phyloP scores from a whole-genome alignment of 2,329 filamentous ascomycete species.

The Botrytis aclada region DNA sequence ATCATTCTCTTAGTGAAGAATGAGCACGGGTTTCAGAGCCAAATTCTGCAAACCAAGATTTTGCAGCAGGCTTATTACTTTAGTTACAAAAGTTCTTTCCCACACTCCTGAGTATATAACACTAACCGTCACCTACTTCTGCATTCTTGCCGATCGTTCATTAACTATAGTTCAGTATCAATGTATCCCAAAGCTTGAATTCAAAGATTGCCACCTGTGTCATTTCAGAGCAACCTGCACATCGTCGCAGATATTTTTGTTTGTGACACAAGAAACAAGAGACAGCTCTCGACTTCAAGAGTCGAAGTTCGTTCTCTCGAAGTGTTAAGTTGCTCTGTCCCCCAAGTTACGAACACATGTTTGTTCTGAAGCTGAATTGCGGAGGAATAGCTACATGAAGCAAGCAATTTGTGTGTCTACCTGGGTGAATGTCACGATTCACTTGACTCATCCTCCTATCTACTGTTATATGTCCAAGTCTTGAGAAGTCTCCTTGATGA shows the following conservation, averaged over 20 bases:
- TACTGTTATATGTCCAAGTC: background rate
- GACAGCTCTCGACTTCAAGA: background rate
- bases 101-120: too few relatives aligned
- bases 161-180: background rate
- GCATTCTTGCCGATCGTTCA: background rate
- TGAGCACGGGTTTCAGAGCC: background rate
- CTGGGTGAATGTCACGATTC: background rate
- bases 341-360: background rate
- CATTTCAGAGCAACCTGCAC: background rate
- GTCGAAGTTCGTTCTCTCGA: background rate
- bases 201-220: background rate
- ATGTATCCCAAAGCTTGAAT: background rate
- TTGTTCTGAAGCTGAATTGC: too few relatives aligned
- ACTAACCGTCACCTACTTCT: background rate
- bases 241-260: background rate
- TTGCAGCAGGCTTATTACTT: background rate
- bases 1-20: background rate
- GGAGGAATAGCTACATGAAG: background rate
- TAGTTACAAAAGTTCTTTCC: background rate
- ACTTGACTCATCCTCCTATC: too few relatives aligned
- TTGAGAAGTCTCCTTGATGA: background rate
- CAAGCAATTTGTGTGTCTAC: background rate
- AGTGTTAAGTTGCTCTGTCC: too few relatives aligned
- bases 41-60: background rate
- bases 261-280: background rate